Conservation (phyloP, 2,329 filamentous ascomycete genomes). For the Monosporascus ibericus region DNA sequence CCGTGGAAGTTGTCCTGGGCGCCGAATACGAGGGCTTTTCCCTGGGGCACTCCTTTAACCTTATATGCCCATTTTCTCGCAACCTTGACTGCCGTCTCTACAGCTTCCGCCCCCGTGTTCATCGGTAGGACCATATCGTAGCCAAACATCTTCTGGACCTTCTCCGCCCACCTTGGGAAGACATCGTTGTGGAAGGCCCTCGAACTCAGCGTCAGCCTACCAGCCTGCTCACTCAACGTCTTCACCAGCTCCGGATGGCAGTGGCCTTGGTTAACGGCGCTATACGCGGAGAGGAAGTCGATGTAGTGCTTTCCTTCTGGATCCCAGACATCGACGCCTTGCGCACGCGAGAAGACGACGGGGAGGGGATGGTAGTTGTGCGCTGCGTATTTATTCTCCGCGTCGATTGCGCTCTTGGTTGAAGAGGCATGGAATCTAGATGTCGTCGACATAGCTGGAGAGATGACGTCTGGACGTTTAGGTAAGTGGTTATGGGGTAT, state of each 20-base stretch:
- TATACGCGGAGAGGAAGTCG: conserved; percentile 97
- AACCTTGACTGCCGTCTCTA: conserved; percentile 94
- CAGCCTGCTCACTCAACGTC: conserved; percentile 82
- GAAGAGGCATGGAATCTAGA: conserved; percentile 67
- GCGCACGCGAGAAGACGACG: conserved; percentile 81
- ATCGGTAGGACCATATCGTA: conserved; percentile 98
- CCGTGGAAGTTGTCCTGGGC: conserved; percentile 94
- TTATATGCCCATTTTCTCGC: conserved; percentile 98
- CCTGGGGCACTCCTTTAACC: conserved; percentile 80
- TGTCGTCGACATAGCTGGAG: conserved; percentile 36
- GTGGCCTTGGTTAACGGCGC: conserved; percentile 95
- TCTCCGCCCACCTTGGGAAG: conserved; percentile 91
- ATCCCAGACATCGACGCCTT: conserved; percentile 90
- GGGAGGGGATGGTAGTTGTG: conserved; percentile 99
- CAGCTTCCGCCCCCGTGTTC: conserved; percentile 95
- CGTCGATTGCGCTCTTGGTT: conserved; percentile 69
- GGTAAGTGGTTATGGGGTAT: background rate
- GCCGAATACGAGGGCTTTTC: conserved; percentile 78
- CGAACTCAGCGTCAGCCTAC: conserved; percentile 83
- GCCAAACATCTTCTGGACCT: conserved; percentile 80
- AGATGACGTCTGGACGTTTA: conserved; percentile 1
- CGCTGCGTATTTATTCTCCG: conserved; percentile 79
- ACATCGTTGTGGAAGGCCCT: conserved; percentile 98
- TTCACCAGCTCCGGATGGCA: conserved; percentile 95
- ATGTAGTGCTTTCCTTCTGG: conserved; percentile 93